Evolutionary conservation across 2,329 filamentous ascomycete genomes (phyloP), one percentile per base, ranked within the genome.

Genomic region (Sordariomycetes sp.): DNA sequence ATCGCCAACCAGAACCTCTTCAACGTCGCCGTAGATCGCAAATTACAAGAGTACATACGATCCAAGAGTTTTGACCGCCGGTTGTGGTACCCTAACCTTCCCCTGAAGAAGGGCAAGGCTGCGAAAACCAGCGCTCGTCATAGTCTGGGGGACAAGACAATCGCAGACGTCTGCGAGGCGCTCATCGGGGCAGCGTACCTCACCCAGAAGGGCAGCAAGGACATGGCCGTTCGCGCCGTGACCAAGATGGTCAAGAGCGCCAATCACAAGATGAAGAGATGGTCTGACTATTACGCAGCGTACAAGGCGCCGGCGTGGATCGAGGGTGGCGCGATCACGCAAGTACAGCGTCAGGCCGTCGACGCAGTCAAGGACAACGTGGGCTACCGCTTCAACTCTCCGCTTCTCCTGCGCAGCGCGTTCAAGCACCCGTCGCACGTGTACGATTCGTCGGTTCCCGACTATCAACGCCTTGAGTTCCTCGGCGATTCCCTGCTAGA

Each of bases 1-100:
- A 71, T 96, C 12, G 94, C 86, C 70, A 98, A 98, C 57, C 74
- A 81, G 44, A 95, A 94, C 43, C 66, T 98, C 1, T 87, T 86
- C 57, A 77, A 86, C 29, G 79, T 77, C 25, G 88, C 88, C 0
- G 64, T 78, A 3, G 69, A 81, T 19, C 58, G 81, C 12, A 72
- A 76, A 14, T 58, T 79, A 3, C 63, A 84, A 40, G 76, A 85
- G 41, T 94, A 82, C 48, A 79, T 96, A 36, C 82, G 92, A 12
- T 90, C 82, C n/a, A 72, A 75, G 50, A 71, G 79, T 0, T 95
- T 96, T 53, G 84, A 82, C 48, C 72, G 85, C 33, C 79, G 86
- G 30, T 73, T 72, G 1, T 98, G 92, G 92, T 96, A 96, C 50
- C 92, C 92, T 0, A 74, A 85, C 39, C 62, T 94, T 21, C 75